Conservation (phyloP, 75 land plant genomes). For the Picea glauca region DNA sequence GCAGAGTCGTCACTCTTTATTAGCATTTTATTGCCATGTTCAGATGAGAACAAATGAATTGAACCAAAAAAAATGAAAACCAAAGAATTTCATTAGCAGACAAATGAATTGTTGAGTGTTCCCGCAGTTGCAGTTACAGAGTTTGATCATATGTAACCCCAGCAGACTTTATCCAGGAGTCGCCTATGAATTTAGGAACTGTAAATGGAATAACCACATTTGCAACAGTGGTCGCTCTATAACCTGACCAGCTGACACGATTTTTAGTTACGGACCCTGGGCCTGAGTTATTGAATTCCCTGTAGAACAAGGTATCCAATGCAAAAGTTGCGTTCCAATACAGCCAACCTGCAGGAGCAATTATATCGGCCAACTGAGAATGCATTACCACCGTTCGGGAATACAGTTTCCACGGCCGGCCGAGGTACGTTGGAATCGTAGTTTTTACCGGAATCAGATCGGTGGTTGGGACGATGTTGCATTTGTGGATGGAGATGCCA, state of each 20-base stretch:
- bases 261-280: constrained; percentile 13
- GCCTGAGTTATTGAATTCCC: constrained; percentile 36
- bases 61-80: no score
- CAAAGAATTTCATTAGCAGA: no score
- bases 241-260: constrained; percentile 46
- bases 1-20: no score
- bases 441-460: no score
- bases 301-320: constrained; percentile 34
- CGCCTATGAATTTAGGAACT: constrained; percentile 12
- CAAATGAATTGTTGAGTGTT: neutral
- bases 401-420: no score
- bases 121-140: neutral
- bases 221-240: neutral
- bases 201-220: neutral
- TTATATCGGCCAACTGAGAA: no score
- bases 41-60: no score
- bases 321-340: constrained; percentile 7
- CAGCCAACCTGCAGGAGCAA: no score
- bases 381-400: no score
- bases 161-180: neutral
- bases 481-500: constrained; percentile 49
- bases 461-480: constrained; percentile 22
- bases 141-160: neutral
- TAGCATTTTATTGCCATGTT: no score
- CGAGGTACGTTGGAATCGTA: no score